Evolutionary conservation across 177 flowering plant species (phyloP).

Genomic region (Vitis hybrid): DNA sequence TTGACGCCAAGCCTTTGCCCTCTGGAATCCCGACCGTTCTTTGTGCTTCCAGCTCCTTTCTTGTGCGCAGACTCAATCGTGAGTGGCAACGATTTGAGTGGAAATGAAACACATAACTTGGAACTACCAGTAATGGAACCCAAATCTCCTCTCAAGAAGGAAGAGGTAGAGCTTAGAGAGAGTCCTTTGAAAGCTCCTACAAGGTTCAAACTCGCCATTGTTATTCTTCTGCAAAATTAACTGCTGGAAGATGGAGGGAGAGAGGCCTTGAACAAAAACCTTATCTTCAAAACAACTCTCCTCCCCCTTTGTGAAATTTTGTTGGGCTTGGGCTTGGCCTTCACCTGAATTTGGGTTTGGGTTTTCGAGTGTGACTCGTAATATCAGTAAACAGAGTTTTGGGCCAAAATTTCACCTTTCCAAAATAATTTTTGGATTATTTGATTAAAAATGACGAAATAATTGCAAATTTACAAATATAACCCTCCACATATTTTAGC

Average conservation of each 20-base stretch:
- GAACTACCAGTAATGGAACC: slow-evolving; percentile 22
- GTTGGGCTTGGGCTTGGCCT: no score
- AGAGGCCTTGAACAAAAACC: background rate
- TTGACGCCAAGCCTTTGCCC: slow-evolving; percentile 95
- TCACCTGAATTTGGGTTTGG: no score
- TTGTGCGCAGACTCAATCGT: slow-evolving; percentile 85
- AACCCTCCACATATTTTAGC: no score
- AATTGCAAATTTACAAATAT: no score
- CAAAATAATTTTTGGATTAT: no score
- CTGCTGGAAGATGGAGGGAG: slow-evolving; percentile 6
- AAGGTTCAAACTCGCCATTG: slow-evolving; percentile 47
- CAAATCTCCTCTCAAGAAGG: slow-evolving; percentile 52
- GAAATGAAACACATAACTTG: slow-evolving; percentile 34
- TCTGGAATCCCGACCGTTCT: slow-evolving; percentile 87
- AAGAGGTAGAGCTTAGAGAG: slow-evolving; percentile 56
- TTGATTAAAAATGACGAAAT: no score
- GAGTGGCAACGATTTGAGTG: slow-evolving; percentile 38
- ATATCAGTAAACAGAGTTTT: no score
- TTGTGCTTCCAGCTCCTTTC: slow-evolving; percentile 96
- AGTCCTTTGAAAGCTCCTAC: slow-evolving; percentile 65
- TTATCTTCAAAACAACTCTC: no score
- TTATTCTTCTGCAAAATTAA: slow-evolving; percentile 24
- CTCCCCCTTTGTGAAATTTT: no score
- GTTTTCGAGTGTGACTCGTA: no score
- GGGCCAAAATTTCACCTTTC: no score